Evolutionary conservation across 78 protist genomes (phyloP).

Genomic region (Pigoraptor vietnamica): DNA sequence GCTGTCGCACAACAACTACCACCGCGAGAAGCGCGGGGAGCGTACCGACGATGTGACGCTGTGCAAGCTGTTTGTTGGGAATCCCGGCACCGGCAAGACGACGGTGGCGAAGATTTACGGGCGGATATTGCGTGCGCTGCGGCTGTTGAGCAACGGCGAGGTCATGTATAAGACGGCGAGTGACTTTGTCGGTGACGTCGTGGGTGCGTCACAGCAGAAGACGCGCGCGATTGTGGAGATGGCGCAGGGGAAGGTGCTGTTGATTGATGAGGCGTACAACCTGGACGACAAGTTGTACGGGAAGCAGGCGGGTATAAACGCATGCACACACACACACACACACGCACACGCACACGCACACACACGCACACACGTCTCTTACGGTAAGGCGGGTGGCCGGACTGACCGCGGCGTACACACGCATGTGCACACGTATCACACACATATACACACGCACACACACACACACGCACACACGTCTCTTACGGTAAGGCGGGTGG

Average conservation of each 20-base stretch:
- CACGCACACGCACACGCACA: too few species aligned
- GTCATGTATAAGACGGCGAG: neutral
- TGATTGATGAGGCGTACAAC: constrained; percentile 54
- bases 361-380: too few species aligned
- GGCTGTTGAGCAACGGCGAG: neutral
- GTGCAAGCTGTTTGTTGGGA: constrained; percentile 3
- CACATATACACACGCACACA: too few species aligned
- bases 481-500: too few species aligned
- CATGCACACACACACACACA: too few species aligned
- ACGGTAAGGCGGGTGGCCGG: too few species aligned
- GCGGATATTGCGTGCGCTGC: constrained; percentile 1
- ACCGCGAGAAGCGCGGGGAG: constrained; percentile 8
- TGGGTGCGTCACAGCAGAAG: constrained; percentile 17
- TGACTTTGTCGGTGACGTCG: constrained; percentile 27
- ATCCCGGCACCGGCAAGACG: constrained; percentile 57
- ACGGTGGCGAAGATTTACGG: constrained; percentile 17
- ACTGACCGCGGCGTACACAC: too few species aligned
- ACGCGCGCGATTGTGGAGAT: constrained; percentile 14
- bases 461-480: too few species aligned
- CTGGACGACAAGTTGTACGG: neutral
- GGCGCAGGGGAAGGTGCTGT: constrained; percentile 38
- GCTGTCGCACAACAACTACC: neutral
- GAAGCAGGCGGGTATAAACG: too few species aligned
- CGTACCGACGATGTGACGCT: neutral
- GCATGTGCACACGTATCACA: too few species aligned